Percentiles rank a stretch among this genome's conserved stretches.
These are phyloP conservation scores for Diaporthe destruens DNA, from an alignment of 2,329 filamentous ascomycete species.

Conservation along the genomic window DNA sequence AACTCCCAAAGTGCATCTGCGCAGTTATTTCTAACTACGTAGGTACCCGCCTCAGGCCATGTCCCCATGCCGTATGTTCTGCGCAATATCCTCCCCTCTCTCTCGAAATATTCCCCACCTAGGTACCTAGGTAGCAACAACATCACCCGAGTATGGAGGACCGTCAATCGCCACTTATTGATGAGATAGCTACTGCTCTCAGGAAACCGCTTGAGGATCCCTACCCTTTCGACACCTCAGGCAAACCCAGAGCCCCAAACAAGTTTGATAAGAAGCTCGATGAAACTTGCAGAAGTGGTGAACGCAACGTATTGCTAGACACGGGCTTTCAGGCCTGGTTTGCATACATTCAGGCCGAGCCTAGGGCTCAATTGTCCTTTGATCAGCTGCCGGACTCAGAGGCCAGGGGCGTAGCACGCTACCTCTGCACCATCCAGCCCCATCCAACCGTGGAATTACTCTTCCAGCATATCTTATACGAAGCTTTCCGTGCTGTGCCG, in stretches of 20 bases:
- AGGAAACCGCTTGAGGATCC: neutral
- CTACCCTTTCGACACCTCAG: neutral
- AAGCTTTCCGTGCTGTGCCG: neutral
- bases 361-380: neutral
- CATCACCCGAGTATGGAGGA: neutral
- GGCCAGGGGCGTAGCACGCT: neutral
- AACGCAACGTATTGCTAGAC: constrained; percentile 1
- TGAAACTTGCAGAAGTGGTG: neutral
- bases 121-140: neutral
- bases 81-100: too few relatives aligned
- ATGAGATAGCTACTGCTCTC: neutral
- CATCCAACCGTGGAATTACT: neutral
- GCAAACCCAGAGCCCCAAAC: neutral
- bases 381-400: neutral
- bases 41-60: too few relatives aligned
- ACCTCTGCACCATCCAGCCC: neutral
- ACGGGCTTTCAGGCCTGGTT: neutral
- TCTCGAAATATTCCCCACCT: too few relatives aligned
- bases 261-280: neutral
- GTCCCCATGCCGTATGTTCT: too few relatives aligned
- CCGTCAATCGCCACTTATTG: neutral
- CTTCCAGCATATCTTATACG: neutral
- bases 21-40: too few relatives aligned
- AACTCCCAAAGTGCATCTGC: too few relatives aligned
- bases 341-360: neutral